Conservation (phyloP, 495 filamentous ascomycete species). For the Aspergillus coremiiformis region DNA sequence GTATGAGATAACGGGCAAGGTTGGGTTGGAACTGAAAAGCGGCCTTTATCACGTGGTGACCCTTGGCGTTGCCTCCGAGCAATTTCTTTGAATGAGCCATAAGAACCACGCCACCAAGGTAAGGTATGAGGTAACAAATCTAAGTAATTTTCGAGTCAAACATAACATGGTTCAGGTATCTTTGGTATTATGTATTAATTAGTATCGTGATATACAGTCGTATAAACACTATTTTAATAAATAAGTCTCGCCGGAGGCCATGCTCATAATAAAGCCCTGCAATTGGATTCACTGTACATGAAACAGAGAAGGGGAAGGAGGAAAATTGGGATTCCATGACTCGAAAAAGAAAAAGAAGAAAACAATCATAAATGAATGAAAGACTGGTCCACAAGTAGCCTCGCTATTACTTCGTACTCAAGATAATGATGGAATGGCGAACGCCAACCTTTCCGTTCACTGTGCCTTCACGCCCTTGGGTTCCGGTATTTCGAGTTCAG, state of each 20-base stretch:
- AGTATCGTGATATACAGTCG: constrained; percentile 21
- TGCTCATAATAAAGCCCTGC: not conserved
- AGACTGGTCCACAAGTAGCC: constrained; percentile 12
- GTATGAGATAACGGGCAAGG: not conserved
- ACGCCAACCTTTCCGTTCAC: constrained; percentile 24
- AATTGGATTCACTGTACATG: constrained; percentile 14
- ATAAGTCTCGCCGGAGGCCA: not conserved
- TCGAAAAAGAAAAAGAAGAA: constrained; percentile 4
- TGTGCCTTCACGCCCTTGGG: constrained; percentile 49
- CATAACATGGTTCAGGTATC: too few species aligned
- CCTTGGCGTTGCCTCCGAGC: constrained; percentile 1
- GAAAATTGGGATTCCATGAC: not conserved
- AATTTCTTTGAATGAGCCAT: not conserved
- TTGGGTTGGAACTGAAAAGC: constrained; percentile 1
- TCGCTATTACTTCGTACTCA: constrained; percentile 22
- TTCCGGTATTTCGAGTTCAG: constrained; percentile 54
- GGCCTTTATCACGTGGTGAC: not conserved
- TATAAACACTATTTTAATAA: constrained; percentile 5
- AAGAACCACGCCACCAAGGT: not conserved
- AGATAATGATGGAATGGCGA: not conserved
- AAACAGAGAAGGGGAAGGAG: constrained; percentile 2
- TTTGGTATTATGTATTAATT: constrained; percentile 36
- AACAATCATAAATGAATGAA: constrained; percentile 11
- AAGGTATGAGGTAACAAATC: too few species aligned
- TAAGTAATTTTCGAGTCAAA: too few species aligned